phyloP scores from a whole-genome alignment of 78 protist species.

The Bigelowiella natans region DNA sequence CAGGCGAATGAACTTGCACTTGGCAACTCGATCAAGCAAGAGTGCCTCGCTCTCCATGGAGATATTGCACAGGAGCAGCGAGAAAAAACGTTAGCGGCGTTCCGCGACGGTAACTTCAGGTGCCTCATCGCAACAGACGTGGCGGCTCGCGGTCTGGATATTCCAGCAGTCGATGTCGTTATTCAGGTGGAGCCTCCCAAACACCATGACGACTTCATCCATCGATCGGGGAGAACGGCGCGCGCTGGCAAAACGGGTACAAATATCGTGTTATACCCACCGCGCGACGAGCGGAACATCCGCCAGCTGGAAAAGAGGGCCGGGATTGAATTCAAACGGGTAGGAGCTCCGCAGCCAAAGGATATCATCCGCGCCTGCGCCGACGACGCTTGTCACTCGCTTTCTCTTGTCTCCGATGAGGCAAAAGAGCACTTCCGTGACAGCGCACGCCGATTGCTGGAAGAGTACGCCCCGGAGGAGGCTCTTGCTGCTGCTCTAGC shows the following conservation, averaged over 20 bases:
- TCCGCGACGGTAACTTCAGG: not conserved
- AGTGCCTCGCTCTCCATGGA: not conserved
- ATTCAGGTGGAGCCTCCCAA: slow-evolving; percentile 1
- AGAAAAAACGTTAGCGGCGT: not conserved
- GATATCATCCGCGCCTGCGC: not conserved
- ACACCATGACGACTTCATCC: not conserved
- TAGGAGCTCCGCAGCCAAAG: not conserved
- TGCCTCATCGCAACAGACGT: slow-evolving; percentile 25
- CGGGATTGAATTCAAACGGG: not conserved
- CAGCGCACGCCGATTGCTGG: too few species aligned
- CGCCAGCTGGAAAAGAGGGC: not conserved
- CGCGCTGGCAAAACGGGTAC: not conserved
- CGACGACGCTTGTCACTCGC: not conserved
- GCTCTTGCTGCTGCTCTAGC: not conserved
- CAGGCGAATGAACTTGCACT: not conserved
- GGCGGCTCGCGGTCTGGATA: slow-evolving; percentile 46
- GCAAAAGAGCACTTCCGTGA: too few species aligned
- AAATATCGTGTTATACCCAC: not conserved
- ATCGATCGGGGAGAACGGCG: not conserved
- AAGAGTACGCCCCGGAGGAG: not conserved
- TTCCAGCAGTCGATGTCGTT: slow-evolving; percentile 39
- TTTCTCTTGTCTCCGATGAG: not conserved
- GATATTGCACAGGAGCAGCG: not conserved
- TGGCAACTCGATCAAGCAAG: not conserved
- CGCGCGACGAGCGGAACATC: not conserved